These are phyloP conservation scores for Aspergillus sp. DNA, from an alignment of 2,329 filamentous ascomycete species.

Conservation along the genomic window DNA sequence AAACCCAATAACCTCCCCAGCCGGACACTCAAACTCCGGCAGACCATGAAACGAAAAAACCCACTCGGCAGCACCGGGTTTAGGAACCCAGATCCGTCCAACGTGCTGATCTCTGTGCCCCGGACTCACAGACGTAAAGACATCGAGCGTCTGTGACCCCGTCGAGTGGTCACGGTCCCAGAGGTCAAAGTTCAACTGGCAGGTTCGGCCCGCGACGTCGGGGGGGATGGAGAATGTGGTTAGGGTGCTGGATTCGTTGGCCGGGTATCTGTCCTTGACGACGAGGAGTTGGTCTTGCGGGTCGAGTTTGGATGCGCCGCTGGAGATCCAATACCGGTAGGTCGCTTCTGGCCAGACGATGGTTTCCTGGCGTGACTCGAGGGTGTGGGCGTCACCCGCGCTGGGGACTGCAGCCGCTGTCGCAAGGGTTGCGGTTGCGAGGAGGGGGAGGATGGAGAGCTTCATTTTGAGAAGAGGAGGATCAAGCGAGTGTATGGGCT, in stretches of 20 bases:
- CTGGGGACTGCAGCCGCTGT: constrained; percentile 2
- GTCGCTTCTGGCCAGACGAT: constrained; percentile 27
- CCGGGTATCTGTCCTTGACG: constrained; percentile 26
- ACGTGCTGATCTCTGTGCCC: constrained; percentile 25
- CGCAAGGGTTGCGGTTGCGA: constrained; percentile 7
- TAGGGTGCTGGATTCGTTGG: constrained; percentile 28
- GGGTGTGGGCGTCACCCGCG: constrained; percentile 9
- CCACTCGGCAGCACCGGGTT: constrained; percentile 28
- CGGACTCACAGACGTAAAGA: constrained; percentile 31
- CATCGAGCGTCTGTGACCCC: constrained; percentile 27
- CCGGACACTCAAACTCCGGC: constrained; percentile 30
- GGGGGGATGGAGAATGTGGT: constrained; percentile 28
- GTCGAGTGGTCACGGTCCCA: constrained; percentile 28
- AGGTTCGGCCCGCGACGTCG: constrained; percentile 22
- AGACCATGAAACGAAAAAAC: constrained; percentile 23
- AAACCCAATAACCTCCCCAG: constrained; percentile 25
- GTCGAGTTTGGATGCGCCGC: constrained; percentile 26
- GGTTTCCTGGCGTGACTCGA: constrained; percentile 16
- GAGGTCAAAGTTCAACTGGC: constrained; percentile 31
- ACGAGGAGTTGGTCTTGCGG: constrained; percentile 30
- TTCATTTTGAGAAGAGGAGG: constrained; percentile 13
- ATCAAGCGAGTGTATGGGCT: neutral
- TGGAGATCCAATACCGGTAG: constrained; percentile 30
- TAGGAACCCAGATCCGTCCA: constrained; percentile 23
- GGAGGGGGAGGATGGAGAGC: neutral